Evolutionary conservation across 2,329 filamentous ascomycete species (phyloP), one percentile per base, ranked within the genome.

Genomic region (Claviceps africana): DNA sequence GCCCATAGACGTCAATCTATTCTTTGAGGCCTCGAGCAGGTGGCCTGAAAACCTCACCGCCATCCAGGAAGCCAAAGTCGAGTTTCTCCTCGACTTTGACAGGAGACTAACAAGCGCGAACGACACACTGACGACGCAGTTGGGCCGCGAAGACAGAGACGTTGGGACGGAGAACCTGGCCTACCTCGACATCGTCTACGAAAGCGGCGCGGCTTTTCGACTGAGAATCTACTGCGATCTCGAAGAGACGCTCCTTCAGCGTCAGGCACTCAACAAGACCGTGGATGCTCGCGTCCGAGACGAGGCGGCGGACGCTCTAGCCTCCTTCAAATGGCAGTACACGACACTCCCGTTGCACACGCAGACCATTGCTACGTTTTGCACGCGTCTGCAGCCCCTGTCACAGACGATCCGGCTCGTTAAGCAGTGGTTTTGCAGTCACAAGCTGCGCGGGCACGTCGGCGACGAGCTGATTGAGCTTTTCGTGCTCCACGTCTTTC

Each of bases 41-140:
- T 98, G 93, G 93, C 93, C 93, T 0, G 90, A 97, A 63, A 88
- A 94, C 62, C 70, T 97, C 9, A 80, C 80, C 3, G 90, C 91
- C 5, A 95, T 97, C 52, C 93, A 98, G 65, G 82, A 89, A 62
- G 90, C 89, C 13, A 98, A 98, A 67, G 79, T 94, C 40, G 93
- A 94, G 3, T 95, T 98, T 63, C 74, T 93, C 4, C 70, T 96
- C 3, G 79, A 83, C 59, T 82, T 95, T 53, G 81, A 83, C 48
- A 81, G 83, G 50, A 76, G 88, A 2, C 70, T 98, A 2, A 75
- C 79, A 51, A 75, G 79, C 19, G 69, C 74, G 2, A 79, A 83
- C 28, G 72, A 77, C 9, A 75, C 72, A 43, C 74, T 88, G 42
- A 78, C 72, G 30, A 82, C 83, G 7, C 81, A 82, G 46, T 71